Conservation (phyloP, 345 rosid genomes). For the Brassica nigra region DNA sequence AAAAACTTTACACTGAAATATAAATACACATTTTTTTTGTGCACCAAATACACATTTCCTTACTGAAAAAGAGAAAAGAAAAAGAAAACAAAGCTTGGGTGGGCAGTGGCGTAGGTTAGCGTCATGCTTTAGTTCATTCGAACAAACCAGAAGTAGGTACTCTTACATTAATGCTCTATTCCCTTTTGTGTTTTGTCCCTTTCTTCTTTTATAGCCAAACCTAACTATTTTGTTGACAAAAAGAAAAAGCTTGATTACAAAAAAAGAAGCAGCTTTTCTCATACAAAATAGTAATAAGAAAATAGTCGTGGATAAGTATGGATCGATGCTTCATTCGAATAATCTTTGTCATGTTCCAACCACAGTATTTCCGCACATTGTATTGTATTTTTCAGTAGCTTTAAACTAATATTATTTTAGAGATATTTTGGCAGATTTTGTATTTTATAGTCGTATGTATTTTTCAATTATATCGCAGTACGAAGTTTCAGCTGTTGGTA, state of each 20-base stretch:
- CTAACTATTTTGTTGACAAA: slow-evolving; percentile 34
- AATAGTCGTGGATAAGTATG: slow-evolving; percentile 7
- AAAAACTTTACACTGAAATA: too few relatives aligned
- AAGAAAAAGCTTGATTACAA: background rate
- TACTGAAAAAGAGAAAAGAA: too few relatives aligned
- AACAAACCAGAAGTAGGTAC: slow-evolving; percentile 26
- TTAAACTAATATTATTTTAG: background rate
- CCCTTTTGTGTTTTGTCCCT: slow-evolving; percentile 28
- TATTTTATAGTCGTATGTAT: background rate
- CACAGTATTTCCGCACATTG: slow-evolving; percentile 10
- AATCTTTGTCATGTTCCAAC: background rate
- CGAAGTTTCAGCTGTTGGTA: background rate
- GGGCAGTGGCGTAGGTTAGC: slow-evolving; percentile 27
- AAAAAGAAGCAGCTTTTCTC: background rate
- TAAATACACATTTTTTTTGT: too few relatives aligned
- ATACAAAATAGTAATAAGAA: background rate
- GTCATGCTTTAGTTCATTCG: background rate
- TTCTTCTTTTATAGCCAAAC: slow-evolving; percentile 34
- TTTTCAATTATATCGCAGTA: background rate
- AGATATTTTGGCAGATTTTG: background rate
- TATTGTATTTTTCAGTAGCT: background rate
- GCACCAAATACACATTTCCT: too few relatives aligned
- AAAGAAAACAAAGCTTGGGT: background rate
- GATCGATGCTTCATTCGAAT: background rate
- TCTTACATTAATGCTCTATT: slow-evolving; percentile 12